Conservation (phyloP, 2,329 filamentous ascomycete species). For the Colletotrichum tabaci region DNA sequence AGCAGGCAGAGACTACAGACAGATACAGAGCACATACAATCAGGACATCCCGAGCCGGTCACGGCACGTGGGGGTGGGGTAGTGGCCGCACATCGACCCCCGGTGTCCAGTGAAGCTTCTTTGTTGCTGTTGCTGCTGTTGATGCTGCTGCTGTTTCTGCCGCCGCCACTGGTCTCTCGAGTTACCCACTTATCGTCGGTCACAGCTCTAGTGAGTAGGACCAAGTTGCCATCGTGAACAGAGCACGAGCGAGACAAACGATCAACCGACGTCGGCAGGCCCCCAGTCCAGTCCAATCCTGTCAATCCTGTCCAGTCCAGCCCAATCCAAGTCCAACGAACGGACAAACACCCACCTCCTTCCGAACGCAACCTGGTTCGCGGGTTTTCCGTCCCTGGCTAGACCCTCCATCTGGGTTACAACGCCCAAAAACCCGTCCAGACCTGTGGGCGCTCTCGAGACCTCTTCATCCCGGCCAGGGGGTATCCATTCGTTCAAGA, state of each 20-base stretch:
- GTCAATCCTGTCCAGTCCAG: background rate
- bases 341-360: background rate
- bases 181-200: constrained; percentile 17
- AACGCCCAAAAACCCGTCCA: constrained; percentile 6
- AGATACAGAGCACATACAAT: too few relatives aligned
- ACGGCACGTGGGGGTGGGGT: constrained; percentile 20
- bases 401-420: constrained; percentile 13
- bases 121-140: background rate
- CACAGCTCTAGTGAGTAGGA: background rate
- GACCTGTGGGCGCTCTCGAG: background rate
- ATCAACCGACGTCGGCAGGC: background rate
- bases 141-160: background rate
- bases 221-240: background rate
- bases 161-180: background rate
- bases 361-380: constrained; percentile 6
- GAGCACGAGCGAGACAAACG: constrained; percentile 9
- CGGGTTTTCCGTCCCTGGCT: constrained; percentile 13
- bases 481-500: background rate
- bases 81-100: background rate
- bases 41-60: background rate
- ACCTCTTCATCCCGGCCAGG: background rate
- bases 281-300: background rate
- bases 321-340: background rate
- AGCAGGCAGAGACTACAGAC: background rate
- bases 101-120: background rate